Percentiles rank a stretch among this genome's conserved stretches.
These are phyloP conservation scores for Margaritispora aquatica DNA, from an alignment of 495 filamentous ascomycete species.

Conservation along the genomic window DNA sequence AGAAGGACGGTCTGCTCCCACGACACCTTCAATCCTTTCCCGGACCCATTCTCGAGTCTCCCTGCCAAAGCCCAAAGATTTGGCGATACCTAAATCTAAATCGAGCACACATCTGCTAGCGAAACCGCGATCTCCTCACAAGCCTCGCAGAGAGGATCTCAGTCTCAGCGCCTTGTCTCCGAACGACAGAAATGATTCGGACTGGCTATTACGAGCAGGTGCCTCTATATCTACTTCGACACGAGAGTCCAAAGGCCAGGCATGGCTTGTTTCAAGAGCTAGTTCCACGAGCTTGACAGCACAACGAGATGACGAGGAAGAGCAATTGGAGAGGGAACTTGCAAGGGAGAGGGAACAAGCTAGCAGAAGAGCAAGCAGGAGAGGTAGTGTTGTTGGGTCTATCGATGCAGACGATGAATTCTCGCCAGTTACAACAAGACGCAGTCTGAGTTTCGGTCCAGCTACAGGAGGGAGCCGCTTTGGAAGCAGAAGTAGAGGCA, in stretches of 20 bases:
- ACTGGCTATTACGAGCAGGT: slow-evolving; percentile 73
- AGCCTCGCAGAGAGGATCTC: slow-evolving; percentile 6
- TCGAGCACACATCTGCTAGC: slow-evolving; percentile 31
- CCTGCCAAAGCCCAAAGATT: slow-evolving; percentile 12
- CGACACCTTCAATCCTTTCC: slow-evolving; percentile 50
- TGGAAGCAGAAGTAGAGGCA: slow-evolving; percentile 32
- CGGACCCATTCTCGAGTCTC: slow-evolving; percentile 38
- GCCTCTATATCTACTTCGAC: slow-evolving; percentile 63
- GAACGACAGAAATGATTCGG: slow-evolving; percentile 41
- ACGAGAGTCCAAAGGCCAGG: slow-evolving; percentile 72
- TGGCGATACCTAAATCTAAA: slow-evolving; percentile 25
- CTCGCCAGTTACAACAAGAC: slow-evolving; percentile 27
- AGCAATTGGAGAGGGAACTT: slow-evolving; percentile 36
- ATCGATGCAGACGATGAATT: slow-evolving; percentile 31
- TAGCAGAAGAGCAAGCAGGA: slow-evolving; percentile 14
- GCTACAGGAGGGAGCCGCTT: slow-evolving; percentile 22
- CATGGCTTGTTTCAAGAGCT: slow-evolving; percentile 67
- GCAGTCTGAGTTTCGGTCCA: slow-evolving; percentile 22
- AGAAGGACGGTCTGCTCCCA: slow-evolving; percentile 47
- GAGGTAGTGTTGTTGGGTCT: slow-evolving; percentile 15
- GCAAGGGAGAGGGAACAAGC: slow-evolving; percentile 24
- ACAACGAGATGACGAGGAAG: slow-evolving; percentile 41
- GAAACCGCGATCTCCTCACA: slow-evolving; percentile 10
- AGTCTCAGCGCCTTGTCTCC: slow-evolving; percentile 4
- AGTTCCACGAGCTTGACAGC: slow-evolving; percentile 63